Base-by-base conservation (phyloP, 2,329 filamentous ascomycete species). In the Gremmenia infestans region DNA sequence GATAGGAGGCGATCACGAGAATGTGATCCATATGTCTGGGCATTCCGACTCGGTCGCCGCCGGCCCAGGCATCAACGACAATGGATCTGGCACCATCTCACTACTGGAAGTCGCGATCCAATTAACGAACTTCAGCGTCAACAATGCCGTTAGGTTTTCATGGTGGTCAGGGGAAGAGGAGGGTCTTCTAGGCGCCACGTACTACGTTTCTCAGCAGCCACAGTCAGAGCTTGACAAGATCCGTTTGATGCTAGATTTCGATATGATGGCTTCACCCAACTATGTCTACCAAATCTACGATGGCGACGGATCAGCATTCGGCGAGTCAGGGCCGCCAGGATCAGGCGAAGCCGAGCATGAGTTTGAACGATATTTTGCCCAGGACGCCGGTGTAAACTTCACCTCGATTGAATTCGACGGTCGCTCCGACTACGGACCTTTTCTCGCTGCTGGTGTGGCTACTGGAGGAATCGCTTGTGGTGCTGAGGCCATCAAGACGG, bases 361-460 rank as follows among this genome's bases (percentile, higher is more conserved):
- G 36, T 58, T 60, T 40, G 52, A 62, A 32, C 51, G 55, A 9
- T 62, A 58, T 43, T 62, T 62, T 40, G 53, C 35, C 11, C 39
- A 56, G 19, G 58, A 60, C 32, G 52, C 56, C 14, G 52, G 52
- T 9, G 22, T 55, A 39, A 60, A 58, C 37, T 57, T 56, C 42
- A 57, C 56, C 3, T 35, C 52, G 15, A 56, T 56, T 22, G 57
- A 82, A 2, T 92, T 92, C 63, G 85, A 90, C 63, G 88, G 88
- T 6, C 84, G 88, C 55, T 88, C 84, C 60, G 89, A 93, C 71
- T 92, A 93, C 65, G 86, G 85, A 32, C 85, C 82, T 1, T 92
- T 92, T 74, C 85, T 91, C 63, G 77, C 81, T 19, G 79, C 81
- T 52, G 85, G 85, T 4, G 89, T 91, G 36, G 85, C 88, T 0